Evolutionary conservation across 306 rosid genomes (phyloP).

Genomic region (Cyamopsis tetragonoloba): DNA sequence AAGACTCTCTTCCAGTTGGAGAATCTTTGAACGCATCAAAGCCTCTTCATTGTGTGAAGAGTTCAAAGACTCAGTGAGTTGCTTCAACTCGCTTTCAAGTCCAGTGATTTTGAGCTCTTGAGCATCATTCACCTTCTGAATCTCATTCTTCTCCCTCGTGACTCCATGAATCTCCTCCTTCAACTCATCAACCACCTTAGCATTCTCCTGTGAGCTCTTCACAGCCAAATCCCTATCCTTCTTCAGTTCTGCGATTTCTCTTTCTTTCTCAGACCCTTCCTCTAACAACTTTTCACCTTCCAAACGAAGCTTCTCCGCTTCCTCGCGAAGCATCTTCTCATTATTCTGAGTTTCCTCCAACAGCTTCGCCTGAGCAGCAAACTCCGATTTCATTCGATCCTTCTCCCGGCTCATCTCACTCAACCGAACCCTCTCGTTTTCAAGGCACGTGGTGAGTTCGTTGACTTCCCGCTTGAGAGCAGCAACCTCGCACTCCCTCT

Average conservation of each 20-base stretch:
- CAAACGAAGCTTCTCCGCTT: slow-evolving; percentile 27
- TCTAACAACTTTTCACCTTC: slow-evolving; percentile 21
- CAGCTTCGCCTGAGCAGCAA: slow-evolving; percentile 23
- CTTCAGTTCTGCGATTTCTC: slow-evolving; percentile 14
- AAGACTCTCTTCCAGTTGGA: slow-evolving; percentile 33
- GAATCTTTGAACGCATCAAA: slow-evolving; percentile 18
- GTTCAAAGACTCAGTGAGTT: slow-evolving; percentile 24
- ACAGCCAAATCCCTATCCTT: slow-evolving; percentile 38
- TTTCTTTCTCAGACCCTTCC: slow-evolving; percentile 35
- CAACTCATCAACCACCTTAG: slow-evolving; percentile 28
- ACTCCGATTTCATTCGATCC: no score
- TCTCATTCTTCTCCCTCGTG: slow-evolving; percentile 41
- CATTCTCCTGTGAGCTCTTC: slow-evolving; percentile 30
- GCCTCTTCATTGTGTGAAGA: slow-evolving; percentile 24
- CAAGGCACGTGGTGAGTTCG: slow-evolving; percentile 24
- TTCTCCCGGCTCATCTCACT: no score
- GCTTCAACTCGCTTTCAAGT: slow-evolving; percentile 40
- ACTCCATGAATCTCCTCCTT: slow-evolving; percentile 32
- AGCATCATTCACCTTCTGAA: slow-evolving; percentile 18
- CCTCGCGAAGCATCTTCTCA: slow-evolving; percentile 24
- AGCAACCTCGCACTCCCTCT: slow-evolving; percentile 36
- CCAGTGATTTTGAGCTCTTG: slow-evolving; percentile 14
- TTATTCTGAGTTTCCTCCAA: slow-evolving; percentile 33
- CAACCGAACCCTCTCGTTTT: no score
- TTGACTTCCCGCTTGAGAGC: slow-evolving; percentile 24